Base-by-base conservation (phyloP, 805 yeast genomes). In the Lipomyces oligophaga region DNA sequence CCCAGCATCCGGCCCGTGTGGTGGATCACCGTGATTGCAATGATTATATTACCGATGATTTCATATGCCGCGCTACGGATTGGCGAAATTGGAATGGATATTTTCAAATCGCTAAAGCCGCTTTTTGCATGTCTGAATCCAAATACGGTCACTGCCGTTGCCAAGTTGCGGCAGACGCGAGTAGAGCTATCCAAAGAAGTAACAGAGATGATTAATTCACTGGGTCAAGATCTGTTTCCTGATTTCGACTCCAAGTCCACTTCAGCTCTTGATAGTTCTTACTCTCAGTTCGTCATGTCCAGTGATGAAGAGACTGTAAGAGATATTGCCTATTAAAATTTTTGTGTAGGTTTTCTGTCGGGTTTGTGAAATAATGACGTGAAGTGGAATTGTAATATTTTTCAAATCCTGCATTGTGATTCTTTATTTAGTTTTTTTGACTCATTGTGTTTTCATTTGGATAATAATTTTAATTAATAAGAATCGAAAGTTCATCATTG, bases 61-160 rank as follows among this genome's bases (percentile, higher is more conserved):
- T 85, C 97, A 0, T 90, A 85, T 60, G 80, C 95, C n/a, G 96
- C 98, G 0, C 73, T 93, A 57, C 73, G 86, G 22, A 79, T 87
- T 47, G 97, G 98, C 43, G 98, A 93, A 62, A 83, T 81, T 49
- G 98, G 98, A 28, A 75, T 86, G 80, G 97, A 90, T 63, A 74
- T 85, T 38, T 76, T 83, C 63, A 87, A 87, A 62, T 81, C 94
- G 2, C 68, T 90, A 45, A 76, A 88, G 55, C 96, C 97, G 1
- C 68, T 90, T 34, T 83, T 79, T 13, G 70, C 79, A 61, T 67
- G 71, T 4, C 57, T 71, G 35, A 60, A 63, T 24, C 52, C 52
- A 10, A 61, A 63, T 44, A 61, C 57, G 24, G 61, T 63, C 30
- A 67, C 69, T 36, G 67, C 74, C 33, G 62, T 79, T 11, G 64